Evolutionary conservation across 768 basidiomycete genomes (phyloP).

Genomic region (Serendipita vermifera): DNA sequence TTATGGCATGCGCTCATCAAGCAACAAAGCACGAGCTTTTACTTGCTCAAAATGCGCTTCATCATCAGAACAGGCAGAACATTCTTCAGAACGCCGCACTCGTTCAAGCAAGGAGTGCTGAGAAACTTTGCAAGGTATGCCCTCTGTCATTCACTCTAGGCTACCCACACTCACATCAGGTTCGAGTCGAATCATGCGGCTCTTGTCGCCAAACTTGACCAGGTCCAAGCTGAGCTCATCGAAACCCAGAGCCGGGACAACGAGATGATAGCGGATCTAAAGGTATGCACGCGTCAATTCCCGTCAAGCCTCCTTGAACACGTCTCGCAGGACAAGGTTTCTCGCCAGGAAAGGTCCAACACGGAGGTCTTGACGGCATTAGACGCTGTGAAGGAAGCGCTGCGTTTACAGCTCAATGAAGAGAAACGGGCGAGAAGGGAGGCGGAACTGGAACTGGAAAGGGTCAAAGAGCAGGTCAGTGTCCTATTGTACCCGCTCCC

Average conservation of each 20-base stretch:
- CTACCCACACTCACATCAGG: background rate
- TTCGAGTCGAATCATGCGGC: background rate
- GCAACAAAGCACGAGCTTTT: background rate
- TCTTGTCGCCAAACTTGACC: background rate
- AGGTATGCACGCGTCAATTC: no score
- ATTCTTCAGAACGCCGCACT: background rate
- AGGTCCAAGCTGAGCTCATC: background rate
- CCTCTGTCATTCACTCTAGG: no score
- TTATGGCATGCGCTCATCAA: background rate
- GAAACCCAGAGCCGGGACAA: background rate
- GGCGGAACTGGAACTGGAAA: background rate
- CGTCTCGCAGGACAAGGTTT: no score
- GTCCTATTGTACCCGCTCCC: no score
- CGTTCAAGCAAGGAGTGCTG: background rate
- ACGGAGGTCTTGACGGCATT: background rate
- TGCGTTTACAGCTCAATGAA: background rate
- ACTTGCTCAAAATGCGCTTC: no score
- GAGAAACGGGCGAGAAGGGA: background rate
- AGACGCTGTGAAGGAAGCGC: background rate
- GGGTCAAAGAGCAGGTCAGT: constrained; percentile 1
- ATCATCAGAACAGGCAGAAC: no score
- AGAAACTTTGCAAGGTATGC: background rate
- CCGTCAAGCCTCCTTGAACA: no score
- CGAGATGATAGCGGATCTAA: no score
- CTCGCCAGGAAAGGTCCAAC: no score